phyloP scores from a whole-genome alignment of 139 green algal genomes.

The Chlamydomonas sp. region DNA sequence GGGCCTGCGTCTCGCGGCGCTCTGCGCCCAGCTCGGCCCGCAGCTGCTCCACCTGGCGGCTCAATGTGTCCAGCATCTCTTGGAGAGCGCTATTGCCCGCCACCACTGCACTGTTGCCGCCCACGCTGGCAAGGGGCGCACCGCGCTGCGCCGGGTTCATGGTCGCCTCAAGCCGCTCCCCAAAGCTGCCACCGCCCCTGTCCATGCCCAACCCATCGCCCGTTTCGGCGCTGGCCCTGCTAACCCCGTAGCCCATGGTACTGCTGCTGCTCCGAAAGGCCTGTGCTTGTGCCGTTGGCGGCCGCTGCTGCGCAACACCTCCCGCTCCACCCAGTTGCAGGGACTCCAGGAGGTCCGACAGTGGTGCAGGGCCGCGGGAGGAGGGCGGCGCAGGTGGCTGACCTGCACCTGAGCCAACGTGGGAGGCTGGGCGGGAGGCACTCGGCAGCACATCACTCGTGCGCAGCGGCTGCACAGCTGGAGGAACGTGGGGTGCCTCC shows the following conservation, averaged over 20 bases:
- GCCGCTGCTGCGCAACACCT: too few species aligned
- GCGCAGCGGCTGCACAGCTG: not conserved
- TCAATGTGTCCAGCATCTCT: slow-evolving; percentile 9
- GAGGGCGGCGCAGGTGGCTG: not conserved
- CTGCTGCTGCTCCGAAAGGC: not conserved
- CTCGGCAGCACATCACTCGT: not conserved
- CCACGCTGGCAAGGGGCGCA: not conserved
- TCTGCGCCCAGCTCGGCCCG: slow-evolving; percentile 22
- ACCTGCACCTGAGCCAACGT: not conserved
- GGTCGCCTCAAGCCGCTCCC: too few species aligned
- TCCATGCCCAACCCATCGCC: not conserved
- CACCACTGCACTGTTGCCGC: not conserved
- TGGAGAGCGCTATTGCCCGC: not conserved
- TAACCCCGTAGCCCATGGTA: not conserved
- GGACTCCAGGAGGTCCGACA: slow-evolving; percentile 20
- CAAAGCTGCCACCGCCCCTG: not conserved
- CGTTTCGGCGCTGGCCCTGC: not conserved
- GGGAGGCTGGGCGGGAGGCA: too few species aligned
- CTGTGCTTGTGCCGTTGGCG: not conserved
- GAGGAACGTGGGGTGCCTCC: not conserved
- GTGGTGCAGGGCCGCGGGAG: not conserved
- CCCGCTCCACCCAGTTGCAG: slow-evolving; percentile 8
- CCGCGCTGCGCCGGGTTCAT: not conserved
- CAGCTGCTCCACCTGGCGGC: slow-evolving; percentile 35
- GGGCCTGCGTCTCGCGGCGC: slow-evolving; percentile 12